These are phyloP conservation scores for Cordyceps militaris DNA, from an alignment of 2,329 filamentous ascomycete species.

Conservation along the genomic window DNA sequence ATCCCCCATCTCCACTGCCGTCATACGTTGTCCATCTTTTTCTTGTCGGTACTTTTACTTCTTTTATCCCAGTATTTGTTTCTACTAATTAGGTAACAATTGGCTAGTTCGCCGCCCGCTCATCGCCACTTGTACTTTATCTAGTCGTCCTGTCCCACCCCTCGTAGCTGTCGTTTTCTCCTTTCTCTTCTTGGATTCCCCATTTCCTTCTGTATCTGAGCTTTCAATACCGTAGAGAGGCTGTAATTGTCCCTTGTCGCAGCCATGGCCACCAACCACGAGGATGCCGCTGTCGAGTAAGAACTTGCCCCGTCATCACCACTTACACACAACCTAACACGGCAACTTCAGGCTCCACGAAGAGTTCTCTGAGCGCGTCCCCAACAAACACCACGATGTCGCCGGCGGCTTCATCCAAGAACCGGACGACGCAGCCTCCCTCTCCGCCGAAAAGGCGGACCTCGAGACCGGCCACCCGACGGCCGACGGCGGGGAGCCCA, in stretches of 20 bases:
- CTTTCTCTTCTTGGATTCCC: not conserved
- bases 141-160: conserved; percentile 9
- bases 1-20: not conserved
- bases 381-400: conserved; percentile 16
- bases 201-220: not conserved
- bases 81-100: not conserved
- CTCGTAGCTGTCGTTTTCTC: not conserved
- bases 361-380: conserved; percentile 17
- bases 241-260: not conserved
- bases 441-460: conserved; percentile 15
- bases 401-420: conserved; percentile 16
- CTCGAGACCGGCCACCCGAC: conserved; percentile 19
- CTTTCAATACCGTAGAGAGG: not conserved
- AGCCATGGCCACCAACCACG: conserved; percentile 28
- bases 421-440: not conserved
- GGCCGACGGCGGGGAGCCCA: conserved; percentile 45
- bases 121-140: not conserved
- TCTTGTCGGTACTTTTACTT: not conserved
- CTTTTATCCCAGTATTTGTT: not conserved
- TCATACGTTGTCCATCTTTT: not conserved
- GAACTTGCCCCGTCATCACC: conserved; percentile 8
- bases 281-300: conserved; percentile 28
- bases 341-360: conserved; percentile 16
- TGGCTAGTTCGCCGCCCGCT: not conserved
- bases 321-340: not conserved